These are phyloP conservation scores for Leishmania lainsoni DNA, from an alignment of 208 protist genomes.

Conservation along the genomic window DNA sequence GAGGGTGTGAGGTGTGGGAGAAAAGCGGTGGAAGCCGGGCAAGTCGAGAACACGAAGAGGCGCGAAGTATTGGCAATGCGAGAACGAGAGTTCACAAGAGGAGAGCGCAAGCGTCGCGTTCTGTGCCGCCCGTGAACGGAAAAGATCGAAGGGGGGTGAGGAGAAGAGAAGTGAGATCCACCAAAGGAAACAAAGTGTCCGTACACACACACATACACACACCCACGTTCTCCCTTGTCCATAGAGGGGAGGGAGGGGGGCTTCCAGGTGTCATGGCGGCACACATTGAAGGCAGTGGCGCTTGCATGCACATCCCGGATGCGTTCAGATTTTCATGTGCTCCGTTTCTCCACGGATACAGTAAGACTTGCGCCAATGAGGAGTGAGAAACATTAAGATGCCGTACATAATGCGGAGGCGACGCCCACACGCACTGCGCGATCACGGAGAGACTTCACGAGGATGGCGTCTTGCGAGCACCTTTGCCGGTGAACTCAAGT, in stretches of 20 bases:
- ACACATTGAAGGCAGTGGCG: background rate
- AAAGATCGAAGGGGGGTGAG: background rate
- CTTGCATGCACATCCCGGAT: background rate
- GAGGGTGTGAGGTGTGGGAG: background rate
- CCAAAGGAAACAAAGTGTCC: background rate
- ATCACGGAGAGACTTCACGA: background rate
- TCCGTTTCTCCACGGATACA: background rate
- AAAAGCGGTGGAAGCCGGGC: background rate
- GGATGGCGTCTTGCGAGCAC: conserved; percentile 18
- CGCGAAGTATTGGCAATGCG: background rate
- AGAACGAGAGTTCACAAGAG: background rate
- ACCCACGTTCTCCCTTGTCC: background rate
- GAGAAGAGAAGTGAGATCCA: background rate
- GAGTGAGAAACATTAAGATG: background rate
- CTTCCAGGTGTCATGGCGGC: background rate
- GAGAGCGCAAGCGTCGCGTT: background rate
- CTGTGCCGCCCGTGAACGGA: background rate
- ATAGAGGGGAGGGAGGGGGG: background rate
- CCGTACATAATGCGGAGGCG: background rate
- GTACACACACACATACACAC: background rate
- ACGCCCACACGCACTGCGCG: background rate
- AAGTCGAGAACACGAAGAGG: background rate
- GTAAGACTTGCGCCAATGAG: background rate
- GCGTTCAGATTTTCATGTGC: background rate
- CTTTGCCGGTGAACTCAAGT: conserved; percentile 83